Base-by-base conservation (phyloP, 2,329 filamentous ascomycete species). In the Colletotrichum viniferum region DNA sequence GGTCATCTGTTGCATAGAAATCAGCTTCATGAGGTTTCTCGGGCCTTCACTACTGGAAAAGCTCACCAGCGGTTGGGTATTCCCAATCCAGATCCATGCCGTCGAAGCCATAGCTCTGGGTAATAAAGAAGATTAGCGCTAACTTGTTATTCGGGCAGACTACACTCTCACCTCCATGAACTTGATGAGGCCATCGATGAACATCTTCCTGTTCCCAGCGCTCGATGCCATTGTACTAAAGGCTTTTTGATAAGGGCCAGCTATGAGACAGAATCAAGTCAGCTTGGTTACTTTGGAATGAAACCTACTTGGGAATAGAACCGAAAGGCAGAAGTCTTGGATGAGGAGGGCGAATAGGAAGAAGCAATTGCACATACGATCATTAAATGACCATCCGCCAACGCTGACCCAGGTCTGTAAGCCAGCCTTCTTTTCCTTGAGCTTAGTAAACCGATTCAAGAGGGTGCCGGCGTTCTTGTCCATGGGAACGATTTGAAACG, bases 301-400 rank as follows among this genome's bases (percentile, higher is more conserved):
- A 24, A 66, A 8, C 32, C 32, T n/a, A 16, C 24, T 10, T 9
- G 24, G 10, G 14, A 48, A 32, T 26, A 26, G 14, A 65, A 7
- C 6, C 52, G 52, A 56, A 1, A 18, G 4, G 7, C 16, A 74
- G 64, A 24, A 32, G 32, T 13, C 71, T 52, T 7, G 1, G 67
- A 55, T 6, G 24, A 26, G 7, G 12, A 4, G 32, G 32, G 12
- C 32, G 32, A 34, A 34, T 34, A 34, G 14, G 32, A 34, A 14
- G 13, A 13, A 4, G 13, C 13, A 7, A 36, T 76, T 67, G 69
- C 82, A 83, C n/a, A 24, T n/a, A 8, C 80, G 73, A 1, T 84
- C 81, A n/a, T 82, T 86, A 13, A 84, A 79, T 0, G 80, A 79
- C 85, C 85, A 87, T 8, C 87, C 87, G 13, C 87, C 86, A 18